These are phyloP conservation scores for Clarkia xantiana DNA, from an alignment of 345 rosid species.

Conservation along the genomic window DNA sequence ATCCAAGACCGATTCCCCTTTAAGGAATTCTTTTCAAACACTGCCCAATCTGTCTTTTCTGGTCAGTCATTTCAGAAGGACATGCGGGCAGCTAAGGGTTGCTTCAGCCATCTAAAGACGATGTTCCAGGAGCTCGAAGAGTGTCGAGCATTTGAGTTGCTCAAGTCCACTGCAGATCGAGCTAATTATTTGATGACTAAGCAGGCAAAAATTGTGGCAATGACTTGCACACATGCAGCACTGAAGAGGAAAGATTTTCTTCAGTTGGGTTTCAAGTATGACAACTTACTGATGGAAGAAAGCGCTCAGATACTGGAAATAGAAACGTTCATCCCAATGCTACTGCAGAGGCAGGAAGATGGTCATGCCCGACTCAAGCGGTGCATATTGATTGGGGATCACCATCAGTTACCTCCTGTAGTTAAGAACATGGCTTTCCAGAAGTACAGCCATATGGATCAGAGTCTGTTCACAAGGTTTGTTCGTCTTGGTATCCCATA, in stretches of 20 bases:
- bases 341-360: conserved; percentile 98
- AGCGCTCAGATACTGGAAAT: conserved; percentile 98
- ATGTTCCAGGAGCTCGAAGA: conserved; percentile 98
- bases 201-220: conserved; percentile 98
- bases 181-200: conserved; percentile 97
- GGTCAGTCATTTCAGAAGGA: conserved; percentile 87
- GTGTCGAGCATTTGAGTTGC: conserved; percentile 97
- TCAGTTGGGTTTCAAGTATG: conserved; percentile 93
- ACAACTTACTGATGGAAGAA: conserved; percentile 98
- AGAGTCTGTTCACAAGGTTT: conserved; percentile 94
- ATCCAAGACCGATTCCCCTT: conserved; percentile 83
- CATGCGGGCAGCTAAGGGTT: conserved; percentile 91
- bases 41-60: conserved; percentile 61
- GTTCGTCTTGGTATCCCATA: conserved; percentile 96
- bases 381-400: conserved; percentile 95
- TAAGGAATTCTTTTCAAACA: conserved; percentile 76
- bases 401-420: conserved; percentile 98
- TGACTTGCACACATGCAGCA: conserved; percentile 99
- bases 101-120: conserved; percentile 82
- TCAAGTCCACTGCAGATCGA: conserved; percentile 97
- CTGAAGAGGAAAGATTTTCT: conserved; percentile 95
- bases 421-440: conserved; percentile 99
- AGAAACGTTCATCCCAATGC: conserved; percentile 97
- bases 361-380: conserved; percentile 95
- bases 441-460: conserved; percentile 99